Percentiles rank a stretch among this genome's conserved stretches.
Evolutionary conservation across 768 basidiomycete species (phyloP).

Genomic region (Suillus lakei): DNA sequence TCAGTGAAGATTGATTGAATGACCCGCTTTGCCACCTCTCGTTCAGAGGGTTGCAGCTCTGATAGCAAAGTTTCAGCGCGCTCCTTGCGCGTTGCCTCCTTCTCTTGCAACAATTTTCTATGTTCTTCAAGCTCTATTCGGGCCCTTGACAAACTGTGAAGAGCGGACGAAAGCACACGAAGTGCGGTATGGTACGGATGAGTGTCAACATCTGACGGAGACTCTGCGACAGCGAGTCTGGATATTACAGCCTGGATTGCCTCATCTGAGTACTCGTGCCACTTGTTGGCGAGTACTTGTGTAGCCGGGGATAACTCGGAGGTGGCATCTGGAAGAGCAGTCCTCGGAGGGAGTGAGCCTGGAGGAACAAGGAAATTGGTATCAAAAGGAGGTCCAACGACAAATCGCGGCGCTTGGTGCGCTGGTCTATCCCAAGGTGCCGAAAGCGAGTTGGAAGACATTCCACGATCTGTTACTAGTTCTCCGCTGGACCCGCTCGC

Average conservation of each 20-base stretch:
- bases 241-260: slow-evolving; percentile 70
- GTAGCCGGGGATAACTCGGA: slow-evolving; percentile 31
- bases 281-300: slow-evolving; percentile 67
- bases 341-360: slow-evolving; percentile 34
- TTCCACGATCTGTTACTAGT: slow-evolving; percentile 24
- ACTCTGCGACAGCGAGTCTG: slow-evolving; percentile 46
- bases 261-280: slow-evolving; percentile 82
- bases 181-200: slow-evolving; percentile 73
- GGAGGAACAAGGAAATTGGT: slow-evolving; percentile 36
- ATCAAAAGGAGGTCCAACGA: slow-evolving; percentile 47
- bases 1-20: slow-evolving; percentile 66
- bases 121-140: slow-evolving; percentile 69
- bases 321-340: slow-evolving; percentile 9
- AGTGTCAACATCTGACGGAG: slow-evolving; percentile 47
- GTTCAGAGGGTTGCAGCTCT: slow-evolving; percentile 63
- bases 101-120: slow-evolving; percentile 57
- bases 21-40: slow-evolving; percentile 69
- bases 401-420: slow-evolving; percentile 37
- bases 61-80: slow-evolving; percentile 60
- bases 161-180: slow-evolving; percentile 70
- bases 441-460: slow-evolving; percentile 44
- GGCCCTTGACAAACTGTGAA: slow-evolving; percentile 59
- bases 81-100: slow-evolving; percentile 54
- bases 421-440: slow-evolving; percentile 44
- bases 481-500: slow-evolving; percentile 31